Evolutionary conservation across 345 rosid species (phyloP).

Genomic region (Firmiana major): DNA sequence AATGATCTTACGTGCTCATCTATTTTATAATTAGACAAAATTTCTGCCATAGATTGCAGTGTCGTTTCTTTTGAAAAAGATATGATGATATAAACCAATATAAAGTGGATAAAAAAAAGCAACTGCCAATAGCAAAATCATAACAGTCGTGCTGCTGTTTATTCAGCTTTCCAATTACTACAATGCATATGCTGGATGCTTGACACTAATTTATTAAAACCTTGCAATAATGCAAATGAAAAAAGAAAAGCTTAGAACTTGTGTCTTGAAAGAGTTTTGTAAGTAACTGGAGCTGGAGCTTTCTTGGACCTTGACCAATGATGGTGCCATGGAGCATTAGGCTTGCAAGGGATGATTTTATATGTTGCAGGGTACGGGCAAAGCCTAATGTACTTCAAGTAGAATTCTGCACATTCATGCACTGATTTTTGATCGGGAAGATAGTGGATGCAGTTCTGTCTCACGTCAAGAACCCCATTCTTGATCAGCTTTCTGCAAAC

Average conservation of each 20-base stretch:
- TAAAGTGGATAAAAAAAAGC: not conserved
- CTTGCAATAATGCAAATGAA: not conserved
- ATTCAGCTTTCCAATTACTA: not conserved
- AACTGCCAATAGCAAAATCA: not conserved
- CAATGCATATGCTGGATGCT: not conserved
- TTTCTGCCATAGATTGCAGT: not conserved
- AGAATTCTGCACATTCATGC: constrained; percentile 32
- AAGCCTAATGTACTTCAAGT: constrained; percentile 10
- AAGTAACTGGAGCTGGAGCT: constrained; percentile 23
- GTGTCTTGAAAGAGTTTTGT: constrained; percentile 22
- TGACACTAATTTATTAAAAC: not conserved
- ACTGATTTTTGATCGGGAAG: constrained; percentile 42
- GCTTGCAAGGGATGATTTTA: constrained; percentile 35
- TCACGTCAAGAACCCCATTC: constrained; percentile 33
- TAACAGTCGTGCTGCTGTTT: not conserved
- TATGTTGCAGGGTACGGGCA: constrained; percentile 30
- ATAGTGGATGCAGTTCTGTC: constrained; percentile 46
- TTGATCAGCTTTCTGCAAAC: constrained; percentile 39
- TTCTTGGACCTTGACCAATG: not conserved
- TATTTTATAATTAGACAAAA: not conserved
- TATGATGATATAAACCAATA: not conserved
- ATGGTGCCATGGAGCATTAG: not conserved
- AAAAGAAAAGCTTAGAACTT: not conserved
- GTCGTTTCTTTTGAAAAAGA: not conserved
- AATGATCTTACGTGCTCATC: not conserved